Conservation (phyloP, 2,329 filamentous ascomycete species). For the Fusarium buharicum region DNA sequence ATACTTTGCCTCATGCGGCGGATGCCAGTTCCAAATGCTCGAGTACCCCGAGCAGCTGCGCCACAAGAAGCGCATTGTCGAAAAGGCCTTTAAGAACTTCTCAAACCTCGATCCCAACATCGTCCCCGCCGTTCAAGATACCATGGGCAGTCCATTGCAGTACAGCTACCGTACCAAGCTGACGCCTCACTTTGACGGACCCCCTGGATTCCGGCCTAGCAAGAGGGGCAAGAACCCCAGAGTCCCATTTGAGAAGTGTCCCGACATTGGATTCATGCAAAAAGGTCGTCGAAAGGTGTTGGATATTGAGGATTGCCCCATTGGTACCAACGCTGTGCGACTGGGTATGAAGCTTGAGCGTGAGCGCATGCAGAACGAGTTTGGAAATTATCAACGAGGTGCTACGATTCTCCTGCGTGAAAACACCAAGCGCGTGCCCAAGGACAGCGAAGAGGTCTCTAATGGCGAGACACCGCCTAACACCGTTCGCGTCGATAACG, state of each 20-base stretch:
- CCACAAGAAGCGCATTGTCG: conserved; percentile 86
- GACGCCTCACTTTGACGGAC: conserved; percentile 93
- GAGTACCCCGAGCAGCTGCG: conserved; percentile 85
- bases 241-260: conserved; percentile 68
- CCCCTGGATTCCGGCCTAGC: conserved; percentile 64
- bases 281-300: conserved; percentile 84
- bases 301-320: conserved; percentile 97
- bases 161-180: conserved; percentile 97
- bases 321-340: conserved; percentile 87
- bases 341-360: conserved; percentile 82
- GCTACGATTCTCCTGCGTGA: conserved; percentile 92
- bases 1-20: conserved; percentile 89
- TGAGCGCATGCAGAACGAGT: conserved; percentile 76
- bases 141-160: conserved; percentile 88
- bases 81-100: conserved; percentile 93
- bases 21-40: conserved; percentile 98
- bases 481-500: conserved; percentile 61
- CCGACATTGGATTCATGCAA: conserved; percentile 88
- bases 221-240: conserved; percentile 61
- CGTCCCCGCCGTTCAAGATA: conserved; percentile 81
- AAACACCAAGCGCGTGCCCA: conserved; percentile 75
- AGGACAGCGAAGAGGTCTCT: conserved; percentile 52
- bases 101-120: conserved; percentile 80
- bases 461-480: conserved; percentile 46
- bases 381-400: conserved; percentile 78